Percentiles rank a stretch among this genome's conserved stretches.
Conservation (phyloP, 23 red algal genomes). For the Gracilaria gracilis region DNA sequence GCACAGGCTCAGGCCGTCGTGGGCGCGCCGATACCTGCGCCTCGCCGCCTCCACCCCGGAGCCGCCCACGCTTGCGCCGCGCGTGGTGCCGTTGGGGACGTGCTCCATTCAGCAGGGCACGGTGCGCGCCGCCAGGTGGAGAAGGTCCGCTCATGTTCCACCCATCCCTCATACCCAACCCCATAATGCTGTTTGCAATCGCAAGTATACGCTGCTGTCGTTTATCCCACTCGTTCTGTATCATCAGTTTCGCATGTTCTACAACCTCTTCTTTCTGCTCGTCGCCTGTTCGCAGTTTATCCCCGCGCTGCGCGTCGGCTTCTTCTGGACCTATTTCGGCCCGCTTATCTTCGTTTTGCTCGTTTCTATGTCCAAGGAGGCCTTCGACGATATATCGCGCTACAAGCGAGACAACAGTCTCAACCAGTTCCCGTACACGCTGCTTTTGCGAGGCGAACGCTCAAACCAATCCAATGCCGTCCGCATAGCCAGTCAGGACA, state of each 20-base stretch:
- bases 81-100: conserved; percentile 41
- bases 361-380: conserved; percentile 88
- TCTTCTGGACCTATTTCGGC: conserved; percentile 94
- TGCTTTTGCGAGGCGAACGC: conserved; percentile 41
- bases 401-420: conserved; percentile 77
- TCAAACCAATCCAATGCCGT: conserved; percentile 41
- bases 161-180: not conserved
- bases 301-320: conserved; percentile 92
- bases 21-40: conserved; percentile 29
- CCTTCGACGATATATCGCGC: conserved; percentile 85
- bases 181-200: conserved; percentile 76
- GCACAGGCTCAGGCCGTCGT: conserved; percentile 1
- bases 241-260: conserved; percentile 98
- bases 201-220: conserved; percentile 74
- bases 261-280: conserved; percentile 96
- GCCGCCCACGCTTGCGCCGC: conserved; percentile 46
- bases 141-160: conserved; percentile 14
- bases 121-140: conserved; percentile 30
- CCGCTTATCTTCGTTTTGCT: conserved; percentile 93
- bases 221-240: conserved; percentile 90
- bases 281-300: conserved; percentile 94
- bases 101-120: conserved; percentile 36
- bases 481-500: conserved; percentile 74
- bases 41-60: not conserved
- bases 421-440: conserved; percentile 80